These are phyloP conservation scores for Aurantiochytrium sp. DNA, from an alignment of 108 stramenopile species.

Conservation along the genomic window DNA sequence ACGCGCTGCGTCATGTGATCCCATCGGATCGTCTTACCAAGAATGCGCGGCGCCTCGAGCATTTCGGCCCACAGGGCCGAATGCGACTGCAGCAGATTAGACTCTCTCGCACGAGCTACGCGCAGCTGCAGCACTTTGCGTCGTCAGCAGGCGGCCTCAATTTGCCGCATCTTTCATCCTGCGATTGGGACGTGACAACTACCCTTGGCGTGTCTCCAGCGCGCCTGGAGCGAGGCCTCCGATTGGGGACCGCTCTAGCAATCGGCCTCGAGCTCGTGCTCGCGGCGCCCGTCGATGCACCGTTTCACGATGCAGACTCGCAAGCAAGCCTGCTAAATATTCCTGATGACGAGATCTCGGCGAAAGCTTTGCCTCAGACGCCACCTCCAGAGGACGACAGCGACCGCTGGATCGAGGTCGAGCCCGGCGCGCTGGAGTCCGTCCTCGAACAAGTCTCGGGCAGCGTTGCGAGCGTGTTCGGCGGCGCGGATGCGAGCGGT, in stretches of 20 bases:
- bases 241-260: neutral
- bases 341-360: too few relatives aligned
- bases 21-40: neutral
- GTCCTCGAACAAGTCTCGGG: neutral
- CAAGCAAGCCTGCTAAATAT: too few relatives aligned
- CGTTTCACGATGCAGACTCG: too few relatives aligned
- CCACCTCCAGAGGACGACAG: neutral
- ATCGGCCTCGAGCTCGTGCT: neutral
- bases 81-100: neutral
- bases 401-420: neutral
- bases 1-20: neutral
- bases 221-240: neutral
- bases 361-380: too few relatives aligned
- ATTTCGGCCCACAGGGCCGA: neutral
- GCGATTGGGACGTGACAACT: neutral
- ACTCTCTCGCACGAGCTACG: neutral
- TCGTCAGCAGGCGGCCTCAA: too few relatives aligned
- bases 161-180: too few relatives aligned
- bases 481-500: neutral
- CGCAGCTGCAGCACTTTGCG: neutral
- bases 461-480: neutral
- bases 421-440: neutral
- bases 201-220: neutral
- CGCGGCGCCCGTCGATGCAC: too few relatives aligned
- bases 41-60: neutral